Percentiles rank a stretch among this genome's conserved stretches.
phyloP scores from a whole-genome alignment of 495 filamentous ascomycete species.

The Diplogelasinospora grovesii region DNA sequence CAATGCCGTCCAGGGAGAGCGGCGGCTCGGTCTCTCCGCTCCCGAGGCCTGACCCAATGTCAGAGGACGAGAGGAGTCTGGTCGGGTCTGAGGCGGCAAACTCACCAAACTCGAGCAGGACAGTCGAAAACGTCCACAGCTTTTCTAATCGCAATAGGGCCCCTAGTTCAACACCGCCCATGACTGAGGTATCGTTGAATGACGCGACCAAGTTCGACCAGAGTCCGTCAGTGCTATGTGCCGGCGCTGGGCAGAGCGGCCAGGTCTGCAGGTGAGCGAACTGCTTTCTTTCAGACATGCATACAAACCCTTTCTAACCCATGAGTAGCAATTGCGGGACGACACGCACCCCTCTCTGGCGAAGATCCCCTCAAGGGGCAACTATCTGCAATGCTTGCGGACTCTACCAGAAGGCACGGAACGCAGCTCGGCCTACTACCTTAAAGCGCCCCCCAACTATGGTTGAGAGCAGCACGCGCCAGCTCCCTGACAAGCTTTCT shows the following conservation, averaged over 20 bases:
- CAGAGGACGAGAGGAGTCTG: conserved; percentile 6
- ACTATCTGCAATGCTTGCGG: conserved; percentile 99
- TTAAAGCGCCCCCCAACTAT: conserved; percentile 60
- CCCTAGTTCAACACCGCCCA: conserved; percentile 11
- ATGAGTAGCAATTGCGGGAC: conserved; percentile 82
- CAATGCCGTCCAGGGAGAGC: conserved; percentile 10
- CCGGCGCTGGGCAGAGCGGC: conserved; percentile 28
- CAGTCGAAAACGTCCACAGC: conserved; percentile 4
- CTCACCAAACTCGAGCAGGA: conserved; percentile 12
- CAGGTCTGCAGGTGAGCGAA: conserved; percentile 51
- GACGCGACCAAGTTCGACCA: conserved; percentile 1
- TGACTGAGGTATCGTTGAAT: conserved; percentile 7
- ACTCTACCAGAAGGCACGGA: conserved; percentile 88
- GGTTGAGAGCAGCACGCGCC: conserved; percentile 32
- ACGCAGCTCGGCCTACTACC: conserved; percentile 81
- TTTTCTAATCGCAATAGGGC: conserved; percentile 7
- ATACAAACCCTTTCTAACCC: conserved; percentile 17
- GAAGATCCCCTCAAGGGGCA: conserved; percentile 82
- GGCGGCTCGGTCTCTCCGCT: conserved; percentile 1
- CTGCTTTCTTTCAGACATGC: neutral
- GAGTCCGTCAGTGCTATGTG: conserved; percentile 2
- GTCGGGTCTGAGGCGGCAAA: neutral
- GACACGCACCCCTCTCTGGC: conserved; percentile 89
- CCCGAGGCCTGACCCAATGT: conserved; percentile 6
- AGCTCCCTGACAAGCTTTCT: conserved; percentile 26